A percentile compares a stretch with the other conserved stretches of the same genome.
Conservation (phyloP, 495 filamentous ascomycete species). For the Talaromyces adpressus region DNA sequence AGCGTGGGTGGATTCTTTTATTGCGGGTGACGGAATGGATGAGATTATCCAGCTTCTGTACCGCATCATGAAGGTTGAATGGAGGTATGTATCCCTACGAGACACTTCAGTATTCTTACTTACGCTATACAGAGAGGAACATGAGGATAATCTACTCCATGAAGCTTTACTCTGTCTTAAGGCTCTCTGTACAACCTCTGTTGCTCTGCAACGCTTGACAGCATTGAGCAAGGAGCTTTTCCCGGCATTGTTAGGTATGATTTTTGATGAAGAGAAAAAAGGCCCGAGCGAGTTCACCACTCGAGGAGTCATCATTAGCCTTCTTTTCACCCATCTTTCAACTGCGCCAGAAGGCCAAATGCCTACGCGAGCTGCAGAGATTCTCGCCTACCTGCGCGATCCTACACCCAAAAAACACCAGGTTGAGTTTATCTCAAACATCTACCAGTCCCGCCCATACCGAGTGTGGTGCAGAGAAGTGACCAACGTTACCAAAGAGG, state of each 20-base stretch:
- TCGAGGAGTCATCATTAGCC: conserved; percentile 73
- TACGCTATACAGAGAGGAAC: conserved; percentile 67
- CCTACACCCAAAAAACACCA: conserved; percentile 72
- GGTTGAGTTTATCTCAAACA: conserved; percentile 79
- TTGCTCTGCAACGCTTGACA: conserved; percentile 73
- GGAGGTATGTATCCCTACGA: conserved; percentile 63
- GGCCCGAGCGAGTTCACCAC: conserved; percentile 95
- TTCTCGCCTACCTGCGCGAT: conserved; percentile 76
- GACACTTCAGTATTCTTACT: conserved; percentile 10
- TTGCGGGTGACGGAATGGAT: conserved; percentile 82
- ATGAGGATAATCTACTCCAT: conserved; percentile 88
- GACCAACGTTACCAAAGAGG: conserved; percentile 88
- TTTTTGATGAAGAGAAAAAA: conserved; percentile 96
- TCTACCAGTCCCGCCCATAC: conserved; percentile 82
- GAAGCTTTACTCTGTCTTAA: conserved; percentile 92
- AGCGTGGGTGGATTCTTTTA: conserved; percentile 88
- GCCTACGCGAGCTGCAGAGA: conserved; percentile 51
- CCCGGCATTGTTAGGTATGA: conserved; percentile 75
- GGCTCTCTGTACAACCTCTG: conserved; percentile 83
- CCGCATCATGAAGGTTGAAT: conserved; percentile 89
- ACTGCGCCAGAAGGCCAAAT: conserved; percentile 44
- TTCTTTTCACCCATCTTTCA: conserved; percentile 80
- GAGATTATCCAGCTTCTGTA: conserved; percentile 82
- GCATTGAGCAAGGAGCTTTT: conserved; percentile 75
- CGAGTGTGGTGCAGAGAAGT: conserved; percentile 91